Conservation (phyloP, 1,284 basidiomycete genomes). For the Leucoagaricus sp. region DNA sequence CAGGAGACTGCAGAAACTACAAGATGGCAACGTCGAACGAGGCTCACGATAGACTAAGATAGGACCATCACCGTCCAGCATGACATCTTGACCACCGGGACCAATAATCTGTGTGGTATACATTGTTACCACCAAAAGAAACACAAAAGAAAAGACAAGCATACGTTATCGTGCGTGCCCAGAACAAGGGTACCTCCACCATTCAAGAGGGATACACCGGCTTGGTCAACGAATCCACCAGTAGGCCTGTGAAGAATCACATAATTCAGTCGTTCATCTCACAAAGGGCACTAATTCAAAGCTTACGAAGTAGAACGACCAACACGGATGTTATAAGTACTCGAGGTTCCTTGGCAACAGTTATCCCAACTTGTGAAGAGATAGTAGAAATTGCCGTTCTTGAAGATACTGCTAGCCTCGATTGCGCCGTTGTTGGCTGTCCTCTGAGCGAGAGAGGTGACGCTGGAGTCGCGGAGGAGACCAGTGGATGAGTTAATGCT, state of each 20-base stretch:
- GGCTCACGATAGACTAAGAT: constrained; percentile 35
- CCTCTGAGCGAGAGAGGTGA: constrained; percentile 48
- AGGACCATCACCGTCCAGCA: constrained; percentile 32
- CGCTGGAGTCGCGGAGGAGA: constrained; percentile 35
- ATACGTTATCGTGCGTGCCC: constrained; percentile 34
- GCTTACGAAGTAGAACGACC: constrained; percentile 46
- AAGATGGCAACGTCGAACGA: too few species aligned
- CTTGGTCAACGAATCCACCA: constrained; percentile 50
- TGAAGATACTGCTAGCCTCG: constrained; percentile 49
- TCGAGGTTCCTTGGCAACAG: constrained; percentile 52
- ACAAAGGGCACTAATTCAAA: background rate
- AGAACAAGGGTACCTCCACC: constrained; percentile 59
- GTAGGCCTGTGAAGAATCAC: constrained; percentile 28
- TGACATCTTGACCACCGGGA: constrained; percentile 38
- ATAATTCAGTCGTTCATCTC: background rate
- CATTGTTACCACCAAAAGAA: background rate
- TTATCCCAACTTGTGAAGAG: constrained; percentile 59
- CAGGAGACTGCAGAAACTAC: too few species aligned
- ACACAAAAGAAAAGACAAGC: background rate
- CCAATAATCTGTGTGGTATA: constrained; percentile 42
- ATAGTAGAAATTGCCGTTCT: constrained; percentile 50
- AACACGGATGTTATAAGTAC: constrained; percentile 63
- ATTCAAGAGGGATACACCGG: constrained; percentile 43
- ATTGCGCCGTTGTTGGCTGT: constrained; percentile 44
- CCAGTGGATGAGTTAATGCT: constrained; percentile 44